A percentile compares a stretch with the other conserved stretches of the same genome.
These are phyloP conservation scores for Suillus spraguei DNA, from an alignment of 768 basidiomycete species.

Conservation along the genomic window DNA sequence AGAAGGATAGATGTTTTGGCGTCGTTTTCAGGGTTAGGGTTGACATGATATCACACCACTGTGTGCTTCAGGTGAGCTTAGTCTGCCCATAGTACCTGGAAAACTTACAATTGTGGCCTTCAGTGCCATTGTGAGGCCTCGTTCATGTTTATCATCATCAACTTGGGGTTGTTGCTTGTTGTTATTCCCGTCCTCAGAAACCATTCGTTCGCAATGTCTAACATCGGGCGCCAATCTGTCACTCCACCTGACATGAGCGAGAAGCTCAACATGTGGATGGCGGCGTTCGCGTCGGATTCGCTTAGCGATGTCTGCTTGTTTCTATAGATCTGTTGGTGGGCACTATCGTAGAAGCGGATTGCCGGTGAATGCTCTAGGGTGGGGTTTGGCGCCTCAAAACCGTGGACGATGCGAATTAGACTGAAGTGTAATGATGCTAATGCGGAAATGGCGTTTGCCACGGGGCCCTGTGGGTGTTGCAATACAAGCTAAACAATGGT, in stretches of 20 bases:
- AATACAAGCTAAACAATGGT: constrained; percentile 45
- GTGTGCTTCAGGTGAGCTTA: constrained; percentile 17
- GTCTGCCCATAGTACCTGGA: neutral
- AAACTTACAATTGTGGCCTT: constrained; percentile 73
- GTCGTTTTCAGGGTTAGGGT: constrained; percentile 60
- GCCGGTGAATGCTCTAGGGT: constrained; percentile 60
- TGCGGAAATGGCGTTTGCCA: constrained; percentile 76
- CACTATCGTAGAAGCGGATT: constrained; percentile 68
- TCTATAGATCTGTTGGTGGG: constrained; percentile 64
- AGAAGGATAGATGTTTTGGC: constrained; percentile 67
- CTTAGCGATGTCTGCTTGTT: constrained; percentile 54
- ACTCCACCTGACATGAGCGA: constrained; percentile 70
- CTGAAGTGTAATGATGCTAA: constrained; percentile 71
- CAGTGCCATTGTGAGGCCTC: constrained; percentile 56
- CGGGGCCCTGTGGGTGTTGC: constrained; percentile 68
- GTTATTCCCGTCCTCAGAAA: constrained; percentile 65
- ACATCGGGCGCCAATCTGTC: constrained; percentile 70
- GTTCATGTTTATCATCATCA: constrained; percentile 57
- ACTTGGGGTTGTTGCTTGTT: constrained; percentile 63
- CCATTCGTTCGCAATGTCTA: constrained; percentile 79
- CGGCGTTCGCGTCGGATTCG: constrained; percentile 76
- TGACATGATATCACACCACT: constrained; percentile 83
- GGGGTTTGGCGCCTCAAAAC: constrained; percentile 55
- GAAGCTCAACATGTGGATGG: constrained; percentile 75
- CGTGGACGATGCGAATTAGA: constrained; percentile 60